These are phyloP conservation scores for Austroboletus novae-zelandiae DNA, from an alignment of 1,284 basidiomycete genomes.

Conservation along the genomic window DNA sequence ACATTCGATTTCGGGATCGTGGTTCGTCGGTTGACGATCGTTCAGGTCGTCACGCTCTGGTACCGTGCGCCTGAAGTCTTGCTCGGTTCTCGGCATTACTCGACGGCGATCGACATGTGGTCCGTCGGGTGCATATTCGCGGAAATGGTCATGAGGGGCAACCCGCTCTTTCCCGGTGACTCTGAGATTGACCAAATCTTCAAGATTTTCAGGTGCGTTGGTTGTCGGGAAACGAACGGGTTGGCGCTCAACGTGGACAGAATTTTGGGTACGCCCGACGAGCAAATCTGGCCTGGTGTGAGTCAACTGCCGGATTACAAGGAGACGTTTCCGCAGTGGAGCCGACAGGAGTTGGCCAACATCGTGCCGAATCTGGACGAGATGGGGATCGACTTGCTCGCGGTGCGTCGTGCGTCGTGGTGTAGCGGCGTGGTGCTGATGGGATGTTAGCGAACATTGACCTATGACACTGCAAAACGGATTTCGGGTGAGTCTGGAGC, in stretches of 20 bases:
- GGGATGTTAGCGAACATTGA: slow-evolving; percentile 64
- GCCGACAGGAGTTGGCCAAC: slow-evolving; percentile 60
- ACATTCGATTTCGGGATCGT: no score
- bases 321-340: slow-evolving; percentile 95
- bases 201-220: slow-evolving; percentile 89
- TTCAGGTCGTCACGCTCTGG: slow-evolving; percentile 96
- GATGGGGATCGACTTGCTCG: slow-evolving; percentile 75
- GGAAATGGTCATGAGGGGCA: slow-evolving; percentile 87
- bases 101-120: slow-evolving; percentile 98
- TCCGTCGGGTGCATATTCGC: slow-evolving; percentile 94
- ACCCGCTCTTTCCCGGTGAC: slow-evolving; percentile 95
- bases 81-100: slow-evolving; percentile 93
- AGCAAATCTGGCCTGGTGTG: slow-evolving; percentile 92
- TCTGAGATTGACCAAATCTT: slow-evolving; percentile 99
- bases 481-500: slow-evolving; percentile 70
- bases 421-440: slow-evolving; percentile 5
- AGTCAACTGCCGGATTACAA: slow-evolving; percentile 93
- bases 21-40: slow-evolving; percentile 3
- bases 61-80: slow-evolving; percentile 97
- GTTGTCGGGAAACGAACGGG: background rate
- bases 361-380: slow-evolving; percentile 71
- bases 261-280: slow-evolving; percentile 92
- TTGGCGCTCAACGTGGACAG: slow-evolving; percentile 41
- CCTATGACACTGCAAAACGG: slow-evolving; percentile 92
- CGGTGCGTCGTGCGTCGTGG: slow-evolving; percentile 43